A percentile compares a stretch with the other conserved stretches of the same genome.
Evolutionary conservation across 495 filamentous ascomycete genomes (phyloP).

Genomic region (Penicillium canariense): DNA sequence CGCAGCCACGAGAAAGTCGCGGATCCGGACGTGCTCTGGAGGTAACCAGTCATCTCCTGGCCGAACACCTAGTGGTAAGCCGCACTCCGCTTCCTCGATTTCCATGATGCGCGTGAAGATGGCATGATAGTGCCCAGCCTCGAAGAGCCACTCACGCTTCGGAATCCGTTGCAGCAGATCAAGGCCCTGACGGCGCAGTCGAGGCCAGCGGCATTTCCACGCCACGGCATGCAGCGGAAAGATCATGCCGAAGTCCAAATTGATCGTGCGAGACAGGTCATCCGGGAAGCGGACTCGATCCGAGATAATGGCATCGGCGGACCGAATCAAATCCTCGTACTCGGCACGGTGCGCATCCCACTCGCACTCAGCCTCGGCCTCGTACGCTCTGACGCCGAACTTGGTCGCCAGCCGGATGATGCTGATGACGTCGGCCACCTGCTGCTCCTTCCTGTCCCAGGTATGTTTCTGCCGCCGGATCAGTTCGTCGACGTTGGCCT

Average conservation of each 20-base stretch:
- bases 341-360: slow-evolving; percentile 11
- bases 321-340: slow-evolving; percentile 10
- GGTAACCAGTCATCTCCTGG: slow-evolving; percentile 6
- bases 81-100: slow-evolving; percentile 10
- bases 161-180: slow-evolving; percentile 12
- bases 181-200: slow-evolving; percentile 14
- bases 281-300: slow-evolving; percentile 9
- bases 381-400: slow-evolving; percentile 9
- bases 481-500: slow-evolving; percentile 18
- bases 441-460: slow-evolving; percentile 12
- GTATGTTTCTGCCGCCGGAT: slow-evolving; percentile 1
- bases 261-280: slow-evolving; percentile 7
- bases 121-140: slow-evolving; percentile 11
- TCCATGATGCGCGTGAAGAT: slow-evolving; percentile 20
- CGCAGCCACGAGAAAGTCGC: slow-evolving; percentile 11
- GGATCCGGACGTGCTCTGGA: slow-evolving; percentile 16
- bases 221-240: slow-evolving; percentile 20
- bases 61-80: background rate
- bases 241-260: slow-evolving; percentile 16
- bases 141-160: slow-evolving; percentile 12
- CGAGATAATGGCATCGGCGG: slow-evolving; percentile 6
- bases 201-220: slow-evolving; percentile 22
- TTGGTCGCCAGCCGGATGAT: slow-evolving; percentile 7
- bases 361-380: slow-evolving; percentile 7
- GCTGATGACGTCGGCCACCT: slow-evolving; percentile 11